Conservation (phyloP, 169 alveolate species). For the Eimeria acervulina region DNA sequence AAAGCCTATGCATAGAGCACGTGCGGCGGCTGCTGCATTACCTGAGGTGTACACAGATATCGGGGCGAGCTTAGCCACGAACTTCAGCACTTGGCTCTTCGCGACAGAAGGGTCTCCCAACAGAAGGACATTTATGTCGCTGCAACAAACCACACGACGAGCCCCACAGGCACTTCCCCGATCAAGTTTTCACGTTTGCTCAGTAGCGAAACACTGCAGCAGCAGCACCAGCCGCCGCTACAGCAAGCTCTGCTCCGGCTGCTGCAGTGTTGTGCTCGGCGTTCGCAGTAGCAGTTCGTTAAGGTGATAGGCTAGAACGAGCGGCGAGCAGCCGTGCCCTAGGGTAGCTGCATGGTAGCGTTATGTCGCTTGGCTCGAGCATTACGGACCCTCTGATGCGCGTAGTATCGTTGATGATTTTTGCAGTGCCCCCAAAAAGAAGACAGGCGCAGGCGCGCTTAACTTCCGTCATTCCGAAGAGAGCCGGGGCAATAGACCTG, state of each 20-base stretch:
- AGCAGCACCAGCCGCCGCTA: not conserved
- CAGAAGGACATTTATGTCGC: conserved; percentile 91
- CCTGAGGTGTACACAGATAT: conserved; percentile 98
- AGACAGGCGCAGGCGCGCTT: conserved; percentile 99
- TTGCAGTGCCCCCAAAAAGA: conserved; percentile 99
- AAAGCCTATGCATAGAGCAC: too few relatives aligned
- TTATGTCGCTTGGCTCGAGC: not conserved
- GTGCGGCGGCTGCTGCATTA: conserved; percentile 48
- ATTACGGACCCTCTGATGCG: conserved; percentile 97
- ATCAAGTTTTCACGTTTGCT: not conserved
- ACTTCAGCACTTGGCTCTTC: conserved; percentile 90
- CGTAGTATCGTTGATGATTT: conserved; percentile 97
- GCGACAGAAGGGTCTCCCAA: conserved; percentile 99
- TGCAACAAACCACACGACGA: not conserved
- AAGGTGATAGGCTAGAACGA: not conserved
- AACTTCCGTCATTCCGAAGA: conserved; percentile 98
- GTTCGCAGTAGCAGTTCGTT: not conserved
- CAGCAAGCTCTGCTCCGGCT: not conserved
- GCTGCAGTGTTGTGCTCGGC: not conserved
- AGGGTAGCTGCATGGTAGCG: not conserved
- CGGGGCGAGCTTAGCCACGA: conserved; percentile 98
- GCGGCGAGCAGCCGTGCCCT: not conserved
- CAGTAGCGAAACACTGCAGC: not conserved
- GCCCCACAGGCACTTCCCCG: not conserved
- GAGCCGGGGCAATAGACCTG: conserved; percentile 98